A percentile compares a stretch with the other conserved stretches of the same genome.
These are phyloP conservation scores for Ceratocystiopsis minuta DNA, from an alignment of 2,329 filamentous ascomycete genomes.

Conservation along the genomic window DNA sequence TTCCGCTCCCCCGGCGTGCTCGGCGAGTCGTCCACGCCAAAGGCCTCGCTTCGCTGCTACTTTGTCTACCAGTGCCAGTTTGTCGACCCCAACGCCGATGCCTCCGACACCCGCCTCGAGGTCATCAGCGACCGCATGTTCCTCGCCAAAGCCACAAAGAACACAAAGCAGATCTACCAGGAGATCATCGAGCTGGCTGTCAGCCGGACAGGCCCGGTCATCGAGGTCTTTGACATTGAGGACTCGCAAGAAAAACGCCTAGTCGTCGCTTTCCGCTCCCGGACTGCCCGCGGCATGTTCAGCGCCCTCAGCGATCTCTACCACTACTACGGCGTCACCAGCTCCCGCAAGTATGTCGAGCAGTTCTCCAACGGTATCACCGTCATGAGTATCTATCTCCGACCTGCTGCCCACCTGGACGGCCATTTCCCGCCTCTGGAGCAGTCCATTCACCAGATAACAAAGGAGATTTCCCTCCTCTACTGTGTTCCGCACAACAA, in stretches of 20 bases:
- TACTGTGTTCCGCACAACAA: slow-evolving; percentile 98
- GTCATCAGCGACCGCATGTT: slow-evolving; percentile 87
- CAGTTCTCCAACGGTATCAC: slow-evolving; percentile 98
- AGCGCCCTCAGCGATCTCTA: slow-evolving; percentile 90
- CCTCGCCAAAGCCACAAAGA: slow-evolving; percentile 84
- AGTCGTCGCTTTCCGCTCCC: slow-evolving; percentile 84
- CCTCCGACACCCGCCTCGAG: slow-evolving; percentile 73
- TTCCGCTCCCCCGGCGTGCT: slow-evolving; percentile 81
- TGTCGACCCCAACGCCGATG: slow-evolving; percentile 52
- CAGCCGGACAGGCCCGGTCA: slow-evolving; percentile 74
- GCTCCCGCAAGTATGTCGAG: slow-evolving; percentile 91
- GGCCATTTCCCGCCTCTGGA: slow-evolving; percentile 58
- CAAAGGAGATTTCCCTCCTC: slow-evolving; percentile 90
- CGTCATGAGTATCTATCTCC: slow-evolving; percentile 88
- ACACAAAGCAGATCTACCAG: slow-evolving; percentile 92
- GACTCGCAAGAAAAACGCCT: slow-evolving; percentile 80
- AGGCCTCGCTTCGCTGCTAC: slow-evolving; percentile 85
- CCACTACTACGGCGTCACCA: slow-evolving; percentile 96
- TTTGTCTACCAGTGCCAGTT: slow-evolving; percentile 97
- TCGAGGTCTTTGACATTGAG: slow-evolving; percentile 94
- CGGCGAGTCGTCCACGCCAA: slow-evolving; percentile 41
- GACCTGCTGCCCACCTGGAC: slow-evolving; percentile 44
- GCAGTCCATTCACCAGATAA: slow-evolving; percentile 93
- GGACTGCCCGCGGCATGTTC: slow-evolving; percentile 84
- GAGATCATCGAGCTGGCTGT: slow-evolving; percentile 81